Percentiles rank a stretch among this genome's conserved stretches.
Conservation (phyloP, 176 grass and related monocot genomes). For the Lolium rigidum region DNA sequence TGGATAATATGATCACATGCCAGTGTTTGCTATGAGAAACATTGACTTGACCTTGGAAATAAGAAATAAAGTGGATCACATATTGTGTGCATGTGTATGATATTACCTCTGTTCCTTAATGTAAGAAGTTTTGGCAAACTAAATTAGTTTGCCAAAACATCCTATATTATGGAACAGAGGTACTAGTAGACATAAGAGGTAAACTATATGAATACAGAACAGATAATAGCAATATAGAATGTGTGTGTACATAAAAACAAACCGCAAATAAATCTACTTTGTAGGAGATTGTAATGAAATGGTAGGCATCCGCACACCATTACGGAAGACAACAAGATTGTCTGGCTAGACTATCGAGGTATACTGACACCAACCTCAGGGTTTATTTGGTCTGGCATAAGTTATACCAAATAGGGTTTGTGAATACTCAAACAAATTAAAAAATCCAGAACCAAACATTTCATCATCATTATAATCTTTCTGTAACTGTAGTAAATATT, state of each 20-base stretch:
- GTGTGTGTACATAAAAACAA: not conserved
- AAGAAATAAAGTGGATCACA: not conserved
- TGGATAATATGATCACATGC: not conserved
- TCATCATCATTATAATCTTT: conserved; percentile 1
- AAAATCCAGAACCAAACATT: not conserved
- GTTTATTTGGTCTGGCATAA: not conserved
- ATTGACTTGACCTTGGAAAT: not conserved
- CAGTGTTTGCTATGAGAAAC: not conserved
- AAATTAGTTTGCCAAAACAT: too few species aligned
- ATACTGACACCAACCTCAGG: conserved; percentile 16
- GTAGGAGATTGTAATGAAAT: conserved; percentile 10
- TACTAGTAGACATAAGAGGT: not conserved
- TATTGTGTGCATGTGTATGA: not conserved
- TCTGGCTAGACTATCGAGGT: not conserved
- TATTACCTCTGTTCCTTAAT: not conserved
- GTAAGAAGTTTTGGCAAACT: too few species aligned
- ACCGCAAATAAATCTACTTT: not conserved
- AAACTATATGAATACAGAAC: not conserved
- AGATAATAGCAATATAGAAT: conserved; percentile 6
- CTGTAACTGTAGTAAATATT: conserved; percentile 26
- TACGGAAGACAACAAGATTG: not conserved
- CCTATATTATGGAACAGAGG: too few species aligned
- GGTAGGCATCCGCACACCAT: not conserved
- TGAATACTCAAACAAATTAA: conserved; percentile 5
- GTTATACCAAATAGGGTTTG: not conserved